Conservation (phyloP, 2,329 filamentous ascomycete genomes). For the Scedosporium boydii region DNA sequence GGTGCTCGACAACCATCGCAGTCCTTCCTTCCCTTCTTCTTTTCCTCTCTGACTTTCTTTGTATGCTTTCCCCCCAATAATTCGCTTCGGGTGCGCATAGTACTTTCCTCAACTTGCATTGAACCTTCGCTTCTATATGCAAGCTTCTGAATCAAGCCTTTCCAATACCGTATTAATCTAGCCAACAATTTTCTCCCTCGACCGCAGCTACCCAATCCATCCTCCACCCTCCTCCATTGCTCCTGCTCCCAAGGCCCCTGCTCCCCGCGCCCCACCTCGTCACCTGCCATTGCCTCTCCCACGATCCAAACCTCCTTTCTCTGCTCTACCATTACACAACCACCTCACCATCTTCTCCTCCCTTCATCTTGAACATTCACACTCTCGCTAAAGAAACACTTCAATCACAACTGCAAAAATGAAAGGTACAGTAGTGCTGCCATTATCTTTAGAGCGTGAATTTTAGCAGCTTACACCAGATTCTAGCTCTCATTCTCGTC, state of each 20-base stretch:
- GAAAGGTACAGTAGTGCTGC: conserved; percentile 20
- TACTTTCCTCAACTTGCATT: neutral
- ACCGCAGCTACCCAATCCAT: neutral
- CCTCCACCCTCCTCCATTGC: neutral
- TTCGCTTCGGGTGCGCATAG: neutral
- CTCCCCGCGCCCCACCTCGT: neutral
- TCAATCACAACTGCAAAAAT: conserved; percentile 18
- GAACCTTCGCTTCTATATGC: neutral
- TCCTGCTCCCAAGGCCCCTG: too few species aligned
- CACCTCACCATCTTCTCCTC: neutral
- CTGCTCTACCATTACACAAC: neutral
- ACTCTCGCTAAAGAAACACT: neutral
- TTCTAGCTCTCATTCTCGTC: conserved; percentile 89
- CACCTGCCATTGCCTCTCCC: neutral
- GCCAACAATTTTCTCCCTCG: neutral
- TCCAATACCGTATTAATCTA: neutral
- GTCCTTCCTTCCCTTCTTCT: neutral
- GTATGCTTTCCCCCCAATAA: neutral
- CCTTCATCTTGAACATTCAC: neutral
- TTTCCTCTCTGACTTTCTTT: conserved; percentile 1
- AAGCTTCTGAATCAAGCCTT: conserved; percentile 2
- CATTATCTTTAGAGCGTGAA: neutral
- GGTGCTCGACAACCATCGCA: neutral
- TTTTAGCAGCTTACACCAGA: conserved; percentile 12
- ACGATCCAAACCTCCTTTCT: neutral